Evolutionary conservation across 352 stramenopile genomes (phyloP).

Genomic region (Globisporangium radiosum): DNA sequence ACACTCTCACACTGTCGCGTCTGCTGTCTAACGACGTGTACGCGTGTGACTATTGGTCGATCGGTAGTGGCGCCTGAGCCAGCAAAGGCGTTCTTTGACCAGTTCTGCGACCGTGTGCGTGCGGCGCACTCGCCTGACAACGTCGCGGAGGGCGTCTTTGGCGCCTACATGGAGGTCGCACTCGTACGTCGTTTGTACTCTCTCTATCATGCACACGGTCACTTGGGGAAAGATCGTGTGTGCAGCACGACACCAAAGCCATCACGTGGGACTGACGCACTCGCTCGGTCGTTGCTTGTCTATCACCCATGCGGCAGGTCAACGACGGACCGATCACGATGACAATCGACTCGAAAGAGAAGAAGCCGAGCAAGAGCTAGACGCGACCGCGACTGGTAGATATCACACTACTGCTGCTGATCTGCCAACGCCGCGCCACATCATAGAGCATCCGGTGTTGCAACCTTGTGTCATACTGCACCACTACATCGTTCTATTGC

Average conservation of each 20-base stretch:
- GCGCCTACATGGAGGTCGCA: conserved; percentile 84
- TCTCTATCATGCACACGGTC: neutral
- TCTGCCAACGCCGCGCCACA: too few relatives aligned
- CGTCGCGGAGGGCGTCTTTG: conserved; percentile 74
- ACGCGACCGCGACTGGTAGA: too few relatives aligned
- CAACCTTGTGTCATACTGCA: too few relatives aligned
- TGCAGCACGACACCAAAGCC: neutral
- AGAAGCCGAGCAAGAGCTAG: conserved; percentile 10
- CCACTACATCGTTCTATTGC: too few relatives aligned
- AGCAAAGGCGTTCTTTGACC: conserved; percentile 73
- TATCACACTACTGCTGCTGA: too few relatives aligned
- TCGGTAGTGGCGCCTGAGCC: conserved; percentile 51
- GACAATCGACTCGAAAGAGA: conserved; percentile 76
- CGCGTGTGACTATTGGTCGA: neutral
- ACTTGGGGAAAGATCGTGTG: too few relatives aligned
- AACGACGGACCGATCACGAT: conserved; percentile 84
- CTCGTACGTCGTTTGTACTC: conserved; percentile 31
- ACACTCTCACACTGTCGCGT: neutral
- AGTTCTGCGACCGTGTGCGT: conserved; percentile 63
- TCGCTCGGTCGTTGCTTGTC: neutral
- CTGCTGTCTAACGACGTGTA: neutral
- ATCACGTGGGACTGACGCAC: neutral
- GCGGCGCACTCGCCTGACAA: conserved; percentile 51
- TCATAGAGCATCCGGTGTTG: neutral
- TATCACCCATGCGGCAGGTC: conserved; percentile 24